Evolutionary conservation across 1,139 yeast species (phyloP).

Genomic region (Sporopachydermia cereana): DNA sequence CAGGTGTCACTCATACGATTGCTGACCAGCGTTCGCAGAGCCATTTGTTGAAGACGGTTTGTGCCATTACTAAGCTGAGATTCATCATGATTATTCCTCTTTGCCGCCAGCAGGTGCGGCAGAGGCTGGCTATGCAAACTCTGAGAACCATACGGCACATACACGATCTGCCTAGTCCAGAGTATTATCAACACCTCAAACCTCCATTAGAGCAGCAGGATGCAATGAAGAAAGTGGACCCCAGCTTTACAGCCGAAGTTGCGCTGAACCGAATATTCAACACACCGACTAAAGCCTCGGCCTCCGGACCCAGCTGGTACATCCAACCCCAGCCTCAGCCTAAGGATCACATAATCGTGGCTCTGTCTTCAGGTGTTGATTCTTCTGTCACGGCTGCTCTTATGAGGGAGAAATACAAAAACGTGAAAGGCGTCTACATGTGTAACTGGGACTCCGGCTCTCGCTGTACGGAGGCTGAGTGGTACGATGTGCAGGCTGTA

Average conservation of each 20-base stretch:
- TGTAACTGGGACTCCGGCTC: constrained; percentile 76
- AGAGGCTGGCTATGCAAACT: too few relatives aligned
- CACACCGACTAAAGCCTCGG: not conserved
- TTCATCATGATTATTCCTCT: too few relatives aligned
- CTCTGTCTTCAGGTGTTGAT: constrained; percentile 97
- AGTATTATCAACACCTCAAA: not conserved
- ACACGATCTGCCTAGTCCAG: constrained; percentile 1
- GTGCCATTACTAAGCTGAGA: too few relatives aligned
- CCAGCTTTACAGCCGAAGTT: not conserved
- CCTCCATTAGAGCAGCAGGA: not conserved
- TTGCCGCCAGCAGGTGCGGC: too few relatives aligned
- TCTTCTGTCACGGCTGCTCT: constrained; percentile 83
- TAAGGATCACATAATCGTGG: constrained; percentile 58
- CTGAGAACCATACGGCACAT: too few relatives aligned
- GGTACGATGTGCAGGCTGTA: constrained; percentile 70
- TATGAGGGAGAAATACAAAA: constrained; percentile 36
- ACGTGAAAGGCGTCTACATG: constrained; percentile 80
- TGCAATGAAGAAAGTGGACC: not conserved
- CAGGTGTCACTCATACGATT: too few relatives aligned
- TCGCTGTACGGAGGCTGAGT: constrained; percentile 73
- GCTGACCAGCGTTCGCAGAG: too few relatives aligned
- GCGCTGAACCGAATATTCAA: not conserved
- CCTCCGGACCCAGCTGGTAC: not conserved
- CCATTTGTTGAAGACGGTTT: too few relatives aligned
- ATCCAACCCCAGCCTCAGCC: constrained; percentile 29